A percentile compares a stretch with the other conserved stretches of the same genome.
Evolutionary conservation across 1,284 basidiomycete species (phyloP).

Genomic region (Cryptococcus floricola): DNA sequence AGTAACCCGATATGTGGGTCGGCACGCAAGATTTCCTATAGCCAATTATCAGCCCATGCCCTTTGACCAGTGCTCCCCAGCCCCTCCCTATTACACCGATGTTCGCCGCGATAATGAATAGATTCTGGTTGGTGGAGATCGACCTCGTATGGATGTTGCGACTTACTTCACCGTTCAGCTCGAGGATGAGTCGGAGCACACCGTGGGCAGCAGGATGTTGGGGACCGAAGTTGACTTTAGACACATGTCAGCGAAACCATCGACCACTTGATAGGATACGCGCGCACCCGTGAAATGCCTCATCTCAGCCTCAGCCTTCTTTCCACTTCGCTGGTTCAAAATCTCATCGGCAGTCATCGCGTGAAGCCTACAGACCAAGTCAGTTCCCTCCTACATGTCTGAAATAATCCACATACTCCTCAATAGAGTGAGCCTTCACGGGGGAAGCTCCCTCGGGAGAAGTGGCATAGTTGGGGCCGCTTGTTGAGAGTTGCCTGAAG

Average conservation of each 20-base stretch:
- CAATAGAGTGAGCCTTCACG: conserved; percentile 43
- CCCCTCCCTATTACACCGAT: neutral
- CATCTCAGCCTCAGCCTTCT: conserved; percentile 70
- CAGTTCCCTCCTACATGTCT: neutral
- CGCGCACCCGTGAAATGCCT: conserved; percentile 81
- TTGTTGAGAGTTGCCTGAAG: conserved; percentile 19
- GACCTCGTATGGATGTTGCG: neutral
- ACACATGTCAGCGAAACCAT: neutral
- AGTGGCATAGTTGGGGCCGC: conserved; percentile 21
- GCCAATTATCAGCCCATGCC: neutral
- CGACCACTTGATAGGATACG: neutral
- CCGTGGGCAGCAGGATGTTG: conserved; percentile 99
- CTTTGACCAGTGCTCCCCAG: too few species aligned
- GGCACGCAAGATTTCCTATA: conserved; percentile 73
- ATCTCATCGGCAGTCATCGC: conserved; percentile 71
- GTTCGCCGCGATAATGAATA: too few species aligned
- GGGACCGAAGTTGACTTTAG: conserved; percentile 84
- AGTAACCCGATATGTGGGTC: conserved; percentile 94
- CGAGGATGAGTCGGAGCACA: conserved; percentile 94
- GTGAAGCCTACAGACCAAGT: conserved; percentile 55
- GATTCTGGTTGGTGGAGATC: too few species aligned
- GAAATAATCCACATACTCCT: conserved; percentile 39
- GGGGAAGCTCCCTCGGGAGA: conserved; percentile 50
- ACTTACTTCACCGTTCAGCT: conserved; percentile 83
- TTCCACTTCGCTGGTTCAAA: conserved; percentile 63